Conservation (phyloP, 2,329 filamentous ascomycete genomes). For the Bipolaris oryzae region DNA sequence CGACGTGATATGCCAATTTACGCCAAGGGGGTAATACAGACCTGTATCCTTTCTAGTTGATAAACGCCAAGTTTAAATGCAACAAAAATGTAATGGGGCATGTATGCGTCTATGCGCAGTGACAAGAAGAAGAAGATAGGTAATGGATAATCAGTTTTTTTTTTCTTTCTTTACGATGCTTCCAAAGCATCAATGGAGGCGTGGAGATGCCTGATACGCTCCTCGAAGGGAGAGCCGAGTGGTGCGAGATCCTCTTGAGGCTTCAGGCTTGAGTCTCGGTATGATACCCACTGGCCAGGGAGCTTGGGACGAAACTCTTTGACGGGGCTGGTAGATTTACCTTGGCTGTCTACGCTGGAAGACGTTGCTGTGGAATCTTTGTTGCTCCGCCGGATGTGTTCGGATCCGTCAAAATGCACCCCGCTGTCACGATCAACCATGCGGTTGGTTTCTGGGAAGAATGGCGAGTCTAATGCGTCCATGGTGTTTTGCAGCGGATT, state of each 20-base stretch:
- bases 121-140: conserved; percentile 13
- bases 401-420: conserved; percentile 42
- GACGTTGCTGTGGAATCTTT: conserved; percentile 7
- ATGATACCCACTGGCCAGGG: conserved; percentile 20
- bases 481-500: conserved; percentile 37
- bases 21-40: conserved; percentile 23
- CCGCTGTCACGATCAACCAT: conserved; percentile 48
- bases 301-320: conserved; percentile 17
- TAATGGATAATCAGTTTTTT: not conserved
- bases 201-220: conserved; percentile 32
- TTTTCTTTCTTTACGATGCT: conserved; percentile 13
- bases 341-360: not conserved
- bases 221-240: conserved; percentile 38
- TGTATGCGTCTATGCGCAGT: conserved; percentile 9
- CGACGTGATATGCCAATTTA: conserved; percentile 34
- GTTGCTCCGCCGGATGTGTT: conserved; percentile 23
- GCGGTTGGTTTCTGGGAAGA: conserved; percentile 25
- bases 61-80: conserved; percentile 7
- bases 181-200: conserved; percentile 29
- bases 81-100: not conserved
- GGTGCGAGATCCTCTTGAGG: conserved; percentile 22
- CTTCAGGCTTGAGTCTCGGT: conserved; percentile 7
- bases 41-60: not conserved
- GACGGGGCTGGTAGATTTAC: conserved; percentile 7
- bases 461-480: conserved; percentile 27